Base-by-base conservation (phyloP, 1,139 yeast genomes). In the Yamadazyma trypodendri region DNA sequence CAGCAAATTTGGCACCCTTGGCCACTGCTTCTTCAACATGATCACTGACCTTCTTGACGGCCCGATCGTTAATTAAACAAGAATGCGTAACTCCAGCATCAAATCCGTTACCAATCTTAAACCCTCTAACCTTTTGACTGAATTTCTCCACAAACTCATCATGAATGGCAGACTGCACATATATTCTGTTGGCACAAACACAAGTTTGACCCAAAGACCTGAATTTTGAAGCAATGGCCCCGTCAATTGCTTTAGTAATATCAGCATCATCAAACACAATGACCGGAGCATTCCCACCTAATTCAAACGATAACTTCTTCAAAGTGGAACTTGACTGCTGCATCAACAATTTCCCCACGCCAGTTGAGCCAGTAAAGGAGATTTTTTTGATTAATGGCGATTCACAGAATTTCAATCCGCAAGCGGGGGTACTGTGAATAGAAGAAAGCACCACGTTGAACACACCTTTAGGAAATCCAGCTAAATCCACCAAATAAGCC, bases 151-250 rank as follows among this genome's bases (percentile, higher is more conserved):
- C 58, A 46, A 74, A 72, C 53, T 77, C 66, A 41, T 87, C 94
- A 56, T 84, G 84, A 29, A 87, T 63, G 2, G 70, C 61, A 38
- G 76, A 81, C 49, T 87, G 89, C 23, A 87, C 84, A 49, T 84
- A 84, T 29, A 88, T 74, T 47, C 97, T 73, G 44, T 92, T 88
- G 41, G 90, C 88, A 39, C 95, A 88, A 30, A 94, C 87, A 68
- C 97, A 89, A 37, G 88, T 83, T 63, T 89, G 96, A 31, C 97
- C 97, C 76, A 72, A 83, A 68, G 68, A 82, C 72, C 68, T 82
- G 67, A 58, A 83, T 67, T 54, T 77, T 64, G 57, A 83, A 55
- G 60, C 81, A 67, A 64, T 77, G 64, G 56, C 65, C 54, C 73
- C 79, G 38, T 60, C 66, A 36, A 72, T 68, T 1, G 79, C 79